Base-by-base conservation (phyloP, 1,284 basidiomycete genomes). In the Moesziomyces antarcticus region DNA sequence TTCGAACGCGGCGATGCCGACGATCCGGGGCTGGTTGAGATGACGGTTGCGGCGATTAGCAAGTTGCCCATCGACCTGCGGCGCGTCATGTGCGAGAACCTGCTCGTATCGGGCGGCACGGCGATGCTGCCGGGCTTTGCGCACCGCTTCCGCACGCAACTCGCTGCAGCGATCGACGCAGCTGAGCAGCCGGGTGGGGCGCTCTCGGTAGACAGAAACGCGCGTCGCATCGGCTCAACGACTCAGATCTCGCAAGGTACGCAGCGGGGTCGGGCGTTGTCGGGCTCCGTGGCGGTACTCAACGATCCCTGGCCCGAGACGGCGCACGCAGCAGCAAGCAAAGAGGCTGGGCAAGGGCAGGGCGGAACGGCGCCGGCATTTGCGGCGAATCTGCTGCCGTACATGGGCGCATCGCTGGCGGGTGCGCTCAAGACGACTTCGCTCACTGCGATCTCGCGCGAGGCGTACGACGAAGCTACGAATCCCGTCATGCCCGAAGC, bases 401-500 rank as follows among this genome's bases (percentile, higher is more conserved):
- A 94, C 94, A 90, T 97, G n/a, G 94, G 94, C 3, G 94, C 93
- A 0, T 94, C 92, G 37, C 85, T 97, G 16, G 92, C 93, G 3
- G 95, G 94, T 91, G 73, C 70, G 16, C 52, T 75, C 25, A 67
- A 75, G 50, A 69, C 69, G 5, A 55, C 56, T 5, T 49, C 58
- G 24, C 57, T 72, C 42, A 59, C 58, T 22, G 69, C 62, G 7
- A 69, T 76, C 50, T 51, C 69, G 44, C 61, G 69, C 14, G 73
- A 76, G 24, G 56, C 58, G 3, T 76, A 69, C 43, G 62, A 73
- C 30, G 62, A 68, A 44, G 60, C 66, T 6, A 69, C 30, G 41
- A 58, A 56, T 11, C 16, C 54, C 20, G 52, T 46, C 21, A 44
- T 62, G n/a, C 53, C 50, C 11, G 51, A 48, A 20, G 62, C 62